Evolutionary conservation across 2,329 filamentous ascomycete genomes (phyloP).

Genomic region (Colletotrichum gloeosporioides): DNA sequence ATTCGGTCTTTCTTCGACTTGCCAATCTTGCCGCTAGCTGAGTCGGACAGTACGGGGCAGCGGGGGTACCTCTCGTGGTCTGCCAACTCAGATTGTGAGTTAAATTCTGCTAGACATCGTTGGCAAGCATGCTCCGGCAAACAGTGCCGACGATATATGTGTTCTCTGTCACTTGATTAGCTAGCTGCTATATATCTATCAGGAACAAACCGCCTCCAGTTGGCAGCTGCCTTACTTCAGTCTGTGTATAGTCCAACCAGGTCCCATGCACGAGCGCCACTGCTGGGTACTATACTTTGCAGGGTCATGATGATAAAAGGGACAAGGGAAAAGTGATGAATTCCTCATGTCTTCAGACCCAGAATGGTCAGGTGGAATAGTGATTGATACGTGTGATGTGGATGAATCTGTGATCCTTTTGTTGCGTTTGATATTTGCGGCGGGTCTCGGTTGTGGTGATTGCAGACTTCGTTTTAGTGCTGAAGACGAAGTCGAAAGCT

Average conservation of each 20-base stretch:
- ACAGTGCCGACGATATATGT: neutral
- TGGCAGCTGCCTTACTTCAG: neutral
- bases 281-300: neutral
- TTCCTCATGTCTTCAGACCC: no score
- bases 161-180: neutral
- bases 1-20: no score
- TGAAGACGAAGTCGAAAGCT: no score
- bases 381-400: accelerated
- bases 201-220: no score
- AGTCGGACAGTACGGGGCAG: no score
- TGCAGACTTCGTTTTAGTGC: no score
- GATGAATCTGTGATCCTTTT: no score
- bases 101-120: neutral
- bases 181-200: no score
- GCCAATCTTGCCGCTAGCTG: neutral
- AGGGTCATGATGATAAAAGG: accelerated
- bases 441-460: no score
- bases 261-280: neutral
- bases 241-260: neutral
- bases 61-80: no score
- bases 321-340: neutral
- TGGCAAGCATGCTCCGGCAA: neutral
- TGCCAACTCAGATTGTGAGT: neutral
- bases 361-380: accelerated
- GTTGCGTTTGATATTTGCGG: no score